These are phyloP conservation scores for Houttuynia cordata DNA, from an alignment of 164 flowering plant genomes.

Conservation along the genomic window DNA sequence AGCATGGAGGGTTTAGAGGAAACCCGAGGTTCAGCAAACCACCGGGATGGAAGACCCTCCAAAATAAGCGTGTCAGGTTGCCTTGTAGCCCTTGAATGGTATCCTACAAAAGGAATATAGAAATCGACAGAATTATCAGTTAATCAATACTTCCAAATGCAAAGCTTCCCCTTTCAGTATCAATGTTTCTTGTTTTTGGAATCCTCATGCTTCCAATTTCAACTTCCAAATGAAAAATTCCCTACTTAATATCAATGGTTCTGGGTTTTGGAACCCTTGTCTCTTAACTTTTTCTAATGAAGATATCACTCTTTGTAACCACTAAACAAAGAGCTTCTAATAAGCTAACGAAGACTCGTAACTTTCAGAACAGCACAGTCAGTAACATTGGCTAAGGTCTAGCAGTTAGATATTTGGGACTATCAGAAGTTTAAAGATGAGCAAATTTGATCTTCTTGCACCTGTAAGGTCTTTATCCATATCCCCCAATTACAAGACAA, in stretches of 20 bases:
- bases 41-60: constrained; percentile 75
- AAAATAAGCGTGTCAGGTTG: constrained; percentile 67
- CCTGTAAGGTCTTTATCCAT: too few relatives aligned
- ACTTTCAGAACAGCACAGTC: too few relatives aligned
- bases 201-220: too few relatives aligned
- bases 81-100: constrained; percentile 40
- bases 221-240: background rate
- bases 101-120: constrained; percentile 19
- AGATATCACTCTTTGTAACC: background rate
- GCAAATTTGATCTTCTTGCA: too few relatives aligned
- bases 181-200: background rate
- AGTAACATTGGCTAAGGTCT: too few relatives aligned
- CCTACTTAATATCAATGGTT: background rate
- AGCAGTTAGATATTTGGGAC: too few relatives aligned
- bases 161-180: background rate
- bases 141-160: too few relatives aligned
- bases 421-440: too few relatives aligned
- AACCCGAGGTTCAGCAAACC: constrained; percentile 94
- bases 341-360: background rate
- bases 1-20: constrained; percentile 91
- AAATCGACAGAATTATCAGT: background rate
- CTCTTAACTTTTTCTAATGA: background rate
- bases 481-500: too few relatives aligned
- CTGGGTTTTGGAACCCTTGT: background rate
- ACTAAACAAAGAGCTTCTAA: background rate